Evolutionary conservation across 2,329 filamentous ascomycete genomes (phyloP), one percentile per base, ranked within the genome.

Genomic region (Pezicula carpinea): DNA sequence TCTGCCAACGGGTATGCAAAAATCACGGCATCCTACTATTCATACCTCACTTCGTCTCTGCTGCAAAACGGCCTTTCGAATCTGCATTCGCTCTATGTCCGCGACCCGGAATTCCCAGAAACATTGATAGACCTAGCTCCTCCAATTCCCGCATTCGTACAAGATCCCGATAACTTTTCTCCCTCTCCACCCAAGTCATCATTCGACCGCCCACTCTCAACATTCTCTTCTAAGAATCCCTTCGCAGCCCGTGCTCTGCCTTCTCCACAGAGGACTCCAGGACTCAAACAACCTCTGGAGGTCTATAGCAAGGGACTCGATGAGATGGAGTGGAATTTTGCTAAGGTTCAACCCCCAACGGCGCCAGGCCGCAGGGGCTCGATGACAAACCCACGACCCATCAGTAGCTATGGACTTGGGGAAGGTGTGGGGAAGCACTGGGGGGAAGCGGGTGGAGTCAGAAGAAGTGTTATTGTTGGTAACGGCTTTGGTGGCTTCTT

Each of bases 41-140:
- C 81, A 51, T 96, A 96, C 66, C 79, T 97, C 17, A 83, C 89
- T 21, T 79, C 79, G n/a, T 95, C 89, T 0, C 79, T 97, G 26
- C 80, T 93, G 50, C 78, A 82, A 14, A 85, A 85, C 52, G 79
- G 81, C 6, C 75, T 97, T 6, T 89, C 90, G 1, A 79, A 77
- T 31, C 75, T 97, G 7, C 76, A 76, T 31, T 79, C 83, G 18
- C 77, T 97, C 6, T 96, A 95, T 63, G 92, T 96, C 15, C 85
- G 89, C 43, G 90, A 96, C 59, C 80, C 85, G 21, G 75, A 80
- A 42, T 96, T 97, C 63, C 83, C 90, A 2, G 89, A 95, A 56
- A 77, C 84, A 10, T 79, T 96, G 5, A 76, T 90, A 10, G 63
- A 59, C 13, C 74, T 92, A 6, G 79, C 83, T 1, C 86, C 85